These are phyloP conservation scores for Talaromyces nanjingensis DNA, from an alignment of 495 filamentous ascomycete genomes.

Conservation along the genomic window DNA sequence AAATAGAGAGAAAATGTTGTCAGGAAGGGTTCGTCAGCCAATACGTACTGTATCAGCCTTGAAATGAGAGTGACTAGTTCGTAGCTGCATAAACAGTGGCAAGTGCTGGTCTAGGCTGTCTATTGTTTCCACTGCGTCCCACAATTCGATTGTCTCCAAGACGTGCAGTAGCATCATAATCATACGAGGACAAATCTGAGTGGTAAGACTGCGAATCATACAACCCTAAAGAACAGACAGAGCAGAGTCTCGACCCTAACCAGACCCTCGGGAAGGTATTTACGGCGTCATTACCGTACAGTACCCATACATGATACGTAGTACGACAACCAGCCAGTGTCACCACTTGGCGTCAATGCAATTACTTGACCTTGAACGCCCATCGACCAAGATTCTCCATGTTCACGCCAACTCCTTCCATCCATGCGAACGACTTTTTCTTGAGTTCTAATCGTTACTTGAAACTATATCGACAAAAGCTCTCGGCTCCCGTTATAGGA, in stretches of 20 bases:
- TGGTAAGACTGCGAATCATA: not conserved
- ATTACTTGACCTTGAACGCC: not conserved
- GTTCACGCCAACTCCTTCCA: not conserved
- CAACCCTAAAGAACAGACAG: not conserved
- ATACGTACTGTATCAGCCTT: not conserved
- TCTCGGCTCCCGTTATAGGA: not conserved
- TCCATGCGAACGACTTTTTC: not conserved
- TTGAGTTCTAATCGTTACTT: not conserved
- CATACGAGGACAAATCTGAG: not conserved
- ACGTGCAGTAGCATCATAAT: not conserved
- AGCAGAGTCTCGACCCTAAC: not conserved
- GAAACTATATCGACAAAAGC: not conserved
- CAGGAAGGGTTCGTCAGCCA: not conserved
- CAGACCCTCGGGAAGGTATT: not conserved
- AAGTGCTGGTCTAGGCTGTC: not conserved
- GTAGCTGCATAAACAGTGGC: not conserved
- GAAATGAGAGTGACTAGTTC: not conserved
- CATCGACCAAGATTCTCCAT: not conserved
- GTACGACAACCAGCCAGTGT: not conserved
- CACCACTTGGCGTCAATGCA: not conserved
- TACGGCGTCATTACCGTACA: not conserved
- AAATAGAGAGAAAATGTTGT: not conserved
- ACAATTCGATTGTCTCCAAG: not conserved
- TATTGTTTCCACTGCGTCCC: not conserved
- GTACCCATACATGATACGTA: not conserved